A percentile compares a stretch with the other conserved stretches of the same genome.
Conservation (phyloP, 2,329 filamentous ascomycete species). For the Trichoderma brevicompactum region DNA sequence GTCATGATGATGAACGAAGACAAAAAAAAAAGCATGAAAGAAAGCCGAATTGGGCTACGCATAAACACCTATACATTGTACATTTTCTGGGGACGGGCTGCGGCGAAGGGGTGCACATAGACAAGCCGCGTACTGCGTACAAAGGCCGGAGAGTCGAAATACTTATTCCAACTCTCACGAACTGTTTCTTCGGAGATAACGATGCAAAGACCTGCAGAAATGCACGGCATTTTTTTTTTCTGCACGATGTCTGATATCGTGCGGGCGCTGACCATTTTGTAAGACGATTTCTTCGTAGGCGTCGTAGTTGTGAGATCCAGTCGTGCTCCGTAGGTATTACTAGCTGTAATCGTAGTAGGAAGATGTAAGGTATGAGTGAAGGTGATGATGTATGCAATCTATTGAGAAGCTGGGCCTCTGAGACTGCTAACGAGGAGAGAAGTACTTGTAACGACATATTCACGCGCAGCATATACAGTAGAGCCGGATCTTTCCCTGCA, state of each 20-base stretch:
- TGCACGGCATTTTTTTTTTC: constrained; percentile 8
- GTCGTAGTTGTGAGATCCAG: too few species aligned
- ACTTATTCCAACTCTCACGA: constrained; percentile 11
- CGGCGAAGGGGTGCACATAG: constrained; percentile 15
- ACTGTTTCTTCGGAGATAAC: background rate
- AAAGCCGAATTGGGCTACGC: background rate
- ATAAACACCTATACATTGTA: constrained; percentile 4
- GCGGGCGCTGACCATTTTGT: background rate
- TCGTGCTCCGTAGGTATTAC: too few species aligned
- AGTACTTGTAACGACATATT: too few species aligned
- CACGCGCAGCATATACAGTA: too few species aligned
- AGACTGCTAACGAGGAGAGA: too few species aligned
- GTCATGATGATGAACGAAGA: background rate
- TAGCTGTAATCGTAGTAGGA: too few species aligned
- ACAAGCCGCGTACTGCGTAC: background rate
- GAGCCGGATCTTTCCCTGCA: too few species aligned
- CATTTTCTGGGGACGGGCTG: background rate
- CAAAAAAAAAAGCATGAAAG: too few species aligned
- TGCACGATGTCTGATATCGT: background rate
- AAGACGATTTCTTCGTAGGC: background rate
- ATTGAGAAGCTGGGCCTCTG: too few species aligned
- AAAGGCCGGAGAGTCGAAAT: constrained; percentile 10
- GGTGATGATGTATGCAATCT: too few species aligned
- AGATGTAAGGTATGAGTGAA: too few species aligned
- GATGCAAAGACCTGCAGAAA: constrained; percentile 20